Percentiles rank a stretch among this genome's conserved stretches.
Conservation (phyloP, 768 basidiomycete genomes). For the Panus rudis region DNA sequence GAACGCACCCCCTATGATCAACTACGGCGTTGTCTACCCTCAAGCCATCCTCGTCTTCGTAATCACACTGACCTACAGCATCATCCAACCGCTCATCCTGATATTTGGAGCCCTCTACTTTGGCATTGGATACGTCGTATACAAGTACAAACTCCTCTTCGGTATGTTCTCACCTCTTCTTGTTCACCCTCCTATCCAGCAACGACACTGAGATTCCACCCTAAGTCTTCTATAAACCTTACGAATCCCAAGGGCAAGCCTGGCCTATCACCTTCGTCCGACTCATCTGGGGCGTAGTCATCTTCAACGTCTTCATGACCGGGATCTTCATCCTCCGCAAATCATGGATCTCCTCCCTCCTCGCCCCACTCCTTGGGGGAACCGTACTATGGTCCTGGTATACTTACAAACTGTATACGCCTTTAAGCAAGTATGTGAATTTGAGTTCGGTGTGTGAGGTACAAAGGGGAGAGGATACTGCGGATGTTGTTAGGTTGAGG, state of each 20-base stretch:
- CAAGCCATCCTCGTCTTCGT: slow-evolving; percentile 95
- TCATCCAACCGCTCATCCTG: slow-evolving; percentile 91
- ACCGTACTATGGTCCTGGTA: slow-evolving; percentile 82
- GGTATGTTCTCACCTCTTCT: slow-evolving; percentile 43
- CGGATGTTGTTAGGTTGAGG: slow-evolving; percentile 65
- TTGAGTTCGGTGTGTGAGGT: slow-evolving; percentile 86
- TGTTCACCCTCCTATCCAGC: background rate
- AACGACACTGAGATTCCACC: too few species aligned
- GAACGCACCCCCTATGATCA: slow-evolving; percentile 97
- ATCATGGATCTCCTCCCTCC: slow-evolving; percentile 49
- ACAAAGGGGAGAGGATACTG: slow-evolving; percentile 80
- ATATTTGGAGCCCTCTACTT: slow-evolving; percentile 96
- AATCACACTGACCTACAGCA: slow-evolving; percentile 90
- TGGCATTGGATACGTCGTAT: slow-evolving; percentile 90
- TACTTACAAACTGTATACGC: slow-evolving; percentile 56
- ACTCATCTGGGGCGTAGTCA: slow-evolving; percentile 85
- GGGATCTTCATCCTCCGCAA: slow-evolving; percentile 80
- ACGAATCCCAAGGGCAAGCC: slow-evolving; percentile 94
- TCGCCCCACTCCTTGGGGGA: slow-evolving; percentile 69
- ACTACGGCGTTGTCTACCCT: slow-evolving; percentile 95
- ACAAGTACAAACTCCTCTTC: slow-evolving; percentile 96
- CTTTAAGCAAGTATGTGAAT: slow-evolving; percentile 77
- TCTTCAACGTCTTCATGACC: slow-evolving; percentile 95
- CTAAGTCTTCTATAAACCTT: slow-evolving; percentile 95
- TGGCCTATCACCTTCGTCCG: slow-evolving; percentile 96